Evolutionary conservation across 805 yeast genomes (phyloP).

Genomic region (Candida nanaspora): DNA sequence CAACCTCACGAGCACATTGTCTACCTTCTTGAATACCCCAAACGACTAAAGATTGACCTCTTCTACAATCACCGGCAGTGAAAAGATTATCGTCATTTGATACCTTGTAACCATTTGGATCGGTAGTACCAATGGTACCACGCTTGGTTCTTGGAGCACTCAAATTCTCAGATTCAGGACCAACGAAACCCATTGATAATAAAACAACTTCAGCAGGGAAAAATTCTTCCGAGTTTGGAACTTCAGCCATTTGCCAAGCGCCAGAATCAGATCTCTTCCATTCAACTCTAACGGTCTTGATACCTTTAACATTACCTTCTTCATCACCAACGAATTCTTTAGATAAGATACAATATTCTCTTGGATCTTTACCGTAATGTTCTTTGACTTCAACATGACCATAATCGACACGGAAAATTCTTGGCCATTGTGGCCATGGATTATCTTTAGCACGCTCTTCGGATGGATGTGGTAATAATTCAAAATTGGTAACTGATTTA

Average conservation of each 20-base stretch:
- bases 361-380: constrained; percentile 95
- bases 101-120: constrained; percentile 61
- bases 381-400: constrained; percentile 94
- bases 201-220: constrained; percentile 93
- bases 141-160: constrained; percentile 65
- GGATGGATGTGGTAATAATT: constrained; percentile 90
- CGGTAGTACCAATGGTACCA: constrained; percentile 71
- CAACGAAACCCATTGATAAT: constrained; percentile 95
- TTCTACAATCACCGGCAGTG: constrained; percentile 98
- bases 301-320: constrained; percentile 90
- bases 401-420: constrained; percentile 94
- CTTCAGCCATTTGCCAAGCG: constrained; percentile 98
- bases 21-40: constrained; percentile 99
- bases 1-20: constrained; percentile 96
- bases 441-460: constrained; percentile 81
- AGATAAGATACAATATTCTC: constrained; percentile 92
- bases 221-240: constrained; percentile 89
- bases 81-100: constrained; percentile 59
- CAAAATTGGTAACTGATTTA: constrained; percentile 87
- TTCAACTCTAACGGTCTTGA: constrained; percentile 94
- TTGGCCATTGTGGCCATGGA: constrained; percentile 99
- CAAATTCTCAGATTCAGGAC: constrained; percentile 84
- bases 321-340: constrained; percentile 95
- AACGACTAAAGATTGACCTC: constrained; percentile 96
- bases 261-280: constrained; percentile 95